phyloP scores from a whole-genome alignment of 2,329 filamentous ascomycete genomes.

The Penicillium sp. region DNA sequence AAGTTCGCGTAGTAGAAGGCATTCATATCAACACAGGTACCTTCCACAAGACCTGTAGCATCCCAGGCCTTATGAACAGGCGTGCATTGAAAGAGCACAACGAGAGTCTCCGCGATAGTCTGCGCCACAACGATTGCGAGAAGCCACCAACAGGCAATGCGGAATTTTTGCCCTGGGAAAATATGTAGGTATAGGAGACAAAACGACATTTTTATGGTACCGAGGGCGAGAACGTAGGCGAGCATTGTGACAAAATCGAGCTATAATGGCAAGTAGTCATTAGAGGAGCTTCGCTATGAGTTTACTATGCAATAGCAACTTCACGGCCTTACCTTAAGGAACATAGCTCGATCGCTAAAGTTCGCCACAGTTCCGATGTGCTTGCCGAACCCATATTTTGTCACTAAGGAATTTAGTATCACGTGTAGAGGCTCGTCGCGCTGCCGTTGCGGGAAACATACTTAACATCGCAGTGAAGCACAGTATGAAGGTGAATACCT shows the following conservation, averaged over 20 bases:
- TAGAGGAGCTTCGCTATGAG: background rate
- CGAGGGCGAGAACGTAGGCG: conserved; percentile 29
- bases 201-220: conserved; percentile 30
- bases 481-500: background rate
- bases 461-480: background rate
- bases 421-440: background rate
- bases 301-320: too few species aligned
- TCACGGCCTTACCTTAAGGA: conserved; percentile 16
- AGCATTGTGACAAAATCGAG: conserved; percentile 21
- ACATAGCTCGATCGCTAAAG: conserved; percentile 8
- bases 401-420: conserved; percentile 11
- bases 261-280: background rate
- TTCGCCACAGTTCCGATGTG: conserved; percentile 13
- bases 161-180: conserved; percentile 19
- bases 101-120: conserved; percentile 69
- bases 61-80: conserved; percentile 22
- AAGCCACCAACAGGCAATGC: conserved; percentile 12
- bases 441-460: background rate
- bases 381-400: conserved; percentile 20
- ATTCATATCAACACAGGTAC: conserved; percentile 14
- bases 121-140: conserved; percentile 53
- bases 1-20: conserved; percentile 21
- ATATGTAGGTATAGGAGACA: conserved; percentile 24
- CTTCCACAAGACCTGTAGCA: conserved; percentile 4
- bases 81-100: conserved; percentile 49